Base-by-base conservation (phyloP, 495 filamentous ascomycete genomes). In the Aspergillus hancockii region DNA sequence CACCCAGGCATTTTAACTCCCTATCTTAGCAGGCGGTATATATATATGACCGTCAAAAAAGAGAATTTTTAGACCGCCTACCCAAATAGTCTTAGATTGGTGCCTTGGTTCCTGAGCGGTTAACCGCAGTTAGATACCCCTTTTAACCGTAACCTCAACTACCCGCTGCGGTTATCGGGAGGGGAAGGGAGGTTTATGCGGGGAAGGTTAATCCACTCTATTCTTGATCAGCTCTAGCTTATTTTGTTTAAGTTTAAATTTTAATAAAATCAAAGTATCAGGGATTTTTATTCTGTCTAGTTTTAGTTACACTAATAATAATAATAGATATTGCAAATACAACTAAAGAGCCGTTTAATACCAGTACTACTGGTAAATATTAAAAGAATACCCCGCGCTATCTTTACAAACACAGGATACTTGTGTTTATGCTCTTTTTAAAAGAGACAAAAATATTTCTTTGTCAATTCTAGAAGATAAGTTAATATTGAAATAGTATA, bases 261-360 rank as follows among this genome's bases (percentile, higher is more conserved):
- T 43, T 43, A 13, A 16, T 43, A 13, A 14, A n/a, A 14, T 7
- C 14, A 43, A 16, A 18, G 38, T 18, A 43, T 43, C 38, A 43
- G 38, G 13, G 7, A n/a, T 13, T 43, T 43, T 43, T 7, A 43
- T 18, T 43, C 6, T 43, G 13, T 43, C 38, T 18, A 13, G 38
- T 43, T 43, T 43, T 43, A 43, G n/a, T 43, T 43, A 43, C 38
- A 58, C 41, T 34, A 50, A 19, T 58, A 41, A 58, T 64, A 64
- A 38, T 64, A 21, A 46, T 31, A 64, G 49, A 64, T 55, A 61
- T 64, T 54, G 22, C 54, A 31, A 50, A 50, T 43, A 51, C 19
- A 61, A 58, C 61, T 58, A 38, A 64, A 64, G n/a, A 64, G 43
- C 22, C 58, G 54, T 34, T 64, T 54, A 2, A 64, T 57, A 36